Percentiles rank a stretch among this genome's conserved stretches.
Evolutionary conservation across 805 yeast genomes (phyloP).

Genomic region (Starmera caribaea): DNA sequence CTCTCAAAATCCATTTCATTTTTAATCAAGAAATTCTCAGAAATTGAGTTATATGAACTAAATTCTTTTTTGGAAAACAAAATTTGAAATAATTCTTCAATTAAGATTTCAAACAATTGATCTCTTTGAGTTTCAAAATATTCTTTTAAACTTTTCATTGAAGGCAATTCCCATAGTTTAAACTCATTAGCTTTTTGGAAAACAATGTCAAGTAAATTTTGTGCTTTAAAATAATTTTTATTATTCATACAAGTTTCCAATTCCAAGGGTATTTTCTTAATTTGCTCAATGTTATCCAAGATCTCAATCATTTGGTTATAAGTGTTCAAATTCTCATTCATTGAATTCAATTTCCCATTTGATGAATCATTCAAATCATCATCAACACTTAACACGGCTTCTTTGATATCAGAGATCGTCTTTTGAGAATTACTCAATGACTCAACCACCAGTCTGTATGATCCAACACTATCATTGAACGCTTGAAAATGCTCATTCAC

Average conservation of each 20-base stretch:
- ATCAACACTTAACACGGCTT: constrained; percentile 38
- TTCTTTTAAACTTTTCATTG: constrained; percentile 39
- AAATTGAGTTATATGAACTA: constrained; percentile 11
- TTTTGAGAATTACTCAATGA: constrained; percentile 58
- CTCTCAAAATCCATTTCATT: too few species aligned
- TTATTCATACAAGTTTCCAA: constrained; percentile 63
- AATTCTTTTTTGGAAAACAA: constrained; percentile 44
- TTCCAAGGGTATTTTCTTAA: constrained; percentile 48
- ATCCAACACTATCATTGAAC: constrained; percentile 78
- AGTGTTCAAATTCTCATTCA: constrained; percentile 51
- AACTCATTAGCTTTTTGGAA: constrained; percentile 37
- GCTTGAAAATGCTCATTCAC: constrained; percentile 79
- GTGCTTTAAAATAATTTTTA: constrained; percentile 60
- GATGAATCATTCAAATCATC: constrained; percentile 20
- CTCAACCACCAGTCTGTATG: constrained; percentile 63
- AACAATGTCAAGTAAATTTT: constrained; percentile 39
- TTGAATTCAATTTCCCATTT: constrained; percentile 19
- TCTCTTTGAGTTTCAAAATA: constrained; percentile 48
- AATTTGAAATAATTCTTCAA: constrained; percentile 69
- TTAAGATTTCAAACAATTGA: constrained; percentile 54
- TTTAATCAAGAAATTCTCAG: constrained; percentile 12
- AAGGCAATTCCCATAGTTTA: constrained; percentile 48
- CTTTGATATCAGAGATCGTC: constrained; percentile 37
- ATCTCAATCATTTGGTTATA: constrained; percentile 64
- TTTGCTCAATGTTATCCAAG: constrained; percentile 53